phyloP scores from a whole-genome alignment of 1,139 yeast genomes.

The Zygoascus hellenicus region DNA sequence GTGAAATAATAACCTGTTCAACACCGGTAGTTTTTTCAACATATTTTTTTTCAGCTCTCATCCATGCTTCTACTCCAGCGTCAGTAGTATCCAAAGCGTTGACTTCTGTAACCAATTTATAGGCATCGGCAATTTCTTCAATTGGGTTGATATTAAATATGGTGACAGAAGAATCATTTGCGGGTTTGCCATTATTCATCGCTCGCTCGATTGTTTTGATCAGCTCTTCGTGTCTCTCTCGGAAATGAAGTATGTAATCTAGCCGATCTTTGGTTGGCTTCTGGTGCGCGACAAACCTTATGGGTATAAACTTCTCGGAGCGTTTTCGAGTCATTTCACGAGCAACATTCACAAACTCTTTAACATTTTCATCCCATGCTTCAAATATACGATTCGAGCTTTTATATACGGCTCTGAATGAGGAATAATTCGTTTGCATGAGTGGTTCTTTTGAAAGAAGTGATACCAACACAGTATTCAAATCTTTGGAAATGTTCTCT shows the following conservation, averaged over 20 bases:
- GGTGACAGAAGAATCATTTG: constrained; percentile 18
- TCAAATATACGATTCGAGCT: constrained; percentile 34
- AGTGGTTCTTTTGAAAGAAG: constrained; percentile 28
- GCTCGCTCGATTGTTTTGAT: constrained; percentile 37
- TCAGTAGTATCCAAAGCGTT: constrained; percentile 39
- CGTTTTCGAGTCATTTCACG: constrained; percentile 74
- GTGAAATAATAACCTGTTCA: constrained; percentile 42
- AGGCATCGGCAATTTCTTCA: constrained; percentile 40
- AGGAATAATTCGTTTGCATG: constrained; percentile 35
- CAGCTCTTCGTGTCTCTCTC: constrained; percentile 52
- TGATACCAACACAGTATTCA: constrained; percentile 15
- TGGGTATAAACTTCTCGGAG: constrained; percentile 63
- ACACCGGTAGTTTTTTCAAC: constrained; percentile 39
- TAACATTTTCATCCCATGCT: constrained; percentile 47
- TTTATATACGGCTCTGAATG: constrained; percentile 31
- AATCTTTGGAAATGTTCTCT: constrained; percentile 52
- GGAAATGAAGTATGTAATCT: constrained; percentile 41
- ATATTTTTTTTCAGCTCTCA: constrained; percentile 38
- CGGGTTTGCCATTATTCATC: constrained; percentile 24
- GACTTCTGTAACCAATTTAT: constrained; percentile 35
- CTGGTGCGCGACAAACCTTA: constrained; percentile 51
- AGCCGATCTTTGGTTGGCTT: constrained; percentile 44
- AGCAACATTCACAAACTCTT: constrained; percentile 53
- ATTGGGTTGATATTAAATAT: constrained; percentile 28
- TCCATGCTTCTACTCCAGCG: constrained; percentile 38